Evolutionary conservation across 2,329 filamentous ascomycete genomes (phyloP).

Genomic region (Cercospora canescens): DNA sequence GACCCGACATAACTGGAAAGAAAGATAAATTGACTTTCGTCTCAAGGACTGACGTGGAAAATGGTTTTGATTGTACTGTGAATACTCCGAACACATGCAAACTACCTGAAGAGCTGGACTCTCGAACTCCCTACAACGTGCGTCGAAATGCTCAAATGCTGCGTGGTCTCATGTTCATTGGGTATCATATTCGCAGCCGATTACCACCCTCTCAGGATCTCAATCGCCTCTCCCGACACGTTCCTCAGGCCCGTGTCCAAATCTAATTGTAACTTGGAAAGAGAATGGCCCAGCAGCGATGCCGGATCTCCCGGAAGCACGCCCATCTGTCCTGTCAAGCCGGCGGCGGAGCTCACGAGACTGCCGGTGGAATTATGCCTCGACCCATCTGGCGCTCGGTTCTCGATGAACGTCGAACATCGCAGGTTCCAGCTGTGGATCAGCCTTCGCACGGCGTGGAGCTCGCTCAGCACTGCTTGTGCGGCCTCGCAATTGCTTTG

Average conservation of each 20-base stretch:
- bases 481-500: background rate
- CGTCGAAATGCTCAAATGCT: background rate
- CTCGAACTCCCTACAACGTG: background rate
- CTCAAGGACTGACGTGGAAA: background rate
- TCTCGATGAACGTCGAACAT: background rate
- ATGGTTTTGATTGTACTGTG: background rate
- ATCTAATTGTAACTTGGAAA: background rate
- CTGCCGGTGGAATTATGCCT: background rate
- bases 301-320: background rate
- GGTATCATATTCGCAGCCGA: background rate
- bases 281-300: background rate
- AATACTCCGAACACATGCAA: background rate
- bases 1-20: too few relatives aligned
- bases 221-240: background rate
- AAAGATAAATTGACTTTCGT: background rate
- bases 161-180: background rate
- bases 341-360: background rate
- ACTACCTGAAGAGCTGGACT: background rate
- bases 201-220: background rate
- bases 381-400: background rate
- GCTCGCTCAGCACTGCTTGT: background rate
- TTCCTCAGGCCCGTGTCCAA: background rate
- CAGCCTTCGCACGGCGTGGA: background rate
- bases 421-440: background rate
- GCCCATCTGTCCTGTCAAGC: background rate